A percentile compares a stretch with the other conserved stretches of the same genome.
Evolutionary conservation across 495 filamentous ascomycete species (phyloP).

Genomic region (Hypoxylon lienhwacheense): DNA sequence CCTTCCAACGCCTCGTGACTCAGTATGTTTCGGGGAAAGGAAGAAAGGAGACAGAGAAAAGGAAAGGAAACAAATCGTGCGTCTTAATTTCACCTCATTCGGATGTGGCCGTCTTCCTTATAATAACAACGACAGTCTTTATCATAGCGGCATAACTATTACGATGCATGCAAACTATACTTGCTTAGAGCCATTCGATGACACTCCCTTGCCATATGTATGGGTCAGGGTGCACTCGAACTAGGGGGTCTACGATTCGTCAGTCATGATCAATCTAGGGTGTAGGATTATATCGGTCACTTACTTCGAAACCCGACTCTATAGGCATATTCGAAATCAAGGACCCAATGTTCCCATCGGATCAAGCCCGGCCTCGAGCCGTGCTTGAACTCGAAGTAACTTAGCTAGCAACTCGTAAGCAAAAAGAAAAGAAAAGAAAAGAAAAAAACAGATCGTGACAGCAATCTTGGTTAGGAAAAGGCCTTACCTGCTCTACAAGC

Average conservation of each 20-base stretch:
- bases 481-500: constrained; percentile 25
- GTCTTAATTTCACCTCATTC: neutral
- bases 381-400: constrained; percentile 32
- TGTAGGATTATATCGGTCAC: neutral
- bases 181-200: constrained; percentile 24
- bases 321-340: constrained; percentile 34
- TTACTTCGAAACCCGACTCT: constrained; percentile 31
- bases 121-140: neutral
- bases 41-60: too few relatives aligned
- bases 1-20: constrained; percentile 18
- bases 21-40: neutral
- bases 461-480: neutral
- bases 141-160: neutral
- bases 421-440: too few relatives aligned
- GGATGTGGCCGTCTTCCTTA: neutral
- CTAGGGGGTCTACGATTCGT: constrained; percentile 25
- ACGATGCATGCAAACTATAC: neutral
- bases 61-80: too few relatives aligned
- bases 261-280: neutral
- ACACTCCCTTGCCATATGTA: constrained; percentile 33
- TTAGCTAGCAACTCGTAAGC: constrained; percentile 21
- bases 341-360: constrained; percentile 39
- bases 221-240: constrained; percentile 36
- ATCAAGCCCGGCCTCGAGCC: constrained; percentile 29
- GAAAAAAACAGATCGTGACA: too few relatives aligned